Evolutionary conservation across 441 rosid genomes (phyloP), one percentile per base, ranked within the genome.

Genomic region (Capsella rubella): DNA sequence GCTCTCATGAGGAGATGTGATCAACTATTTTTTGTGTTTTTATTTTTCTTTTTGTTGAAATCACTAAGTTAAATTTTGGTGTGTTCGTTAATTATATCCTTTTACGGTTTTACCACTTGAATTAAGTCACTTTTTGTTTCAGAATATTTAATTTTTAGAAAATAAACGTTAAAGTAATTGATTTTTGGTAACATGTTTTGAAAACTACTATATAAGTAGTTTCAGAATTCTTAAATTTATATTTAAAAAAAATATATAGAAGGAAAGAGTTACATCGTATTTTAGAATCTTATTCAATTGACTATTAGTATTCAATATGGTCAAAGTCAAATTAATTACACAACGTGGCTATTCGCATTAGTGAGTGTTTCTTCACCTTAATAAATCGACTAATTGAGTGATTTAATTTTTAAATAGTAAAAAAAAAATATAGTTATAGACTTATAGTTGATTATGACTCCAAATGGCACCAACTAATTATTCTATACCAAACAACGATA

Each of bases 241-340:
- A n/a, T 21, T 21, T 16, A 0, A n/a, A 46, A 15, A 6, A 15
- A 15, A 7, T n/a, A 7, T n/a, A 45, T 9, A n/a, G 21, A 13
- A 43, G 15, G 49, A 9, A 37, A 39, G 11, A 3, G 10, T 37
- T 35, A 8, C 10, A 8, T 8, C 51, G 16, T 47, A 8, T 31
- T 31, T 21, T 7, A 46, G 18, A 7, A 31, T 31, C 39, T 47
- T 47, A 16, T 60, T 37, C 11, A 25, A 53, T 67, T 70, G 40
- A 35, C 11, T 7, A 58, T 37, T 39, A n/a, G 49, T 37, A 35
- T 50, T 50, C 69, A 7, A 6, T n/a, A 37, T 35, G 21, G 55
- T 61, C 62, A 62, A 71, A 32, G 64, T 72, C 64, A 53, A 53
- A 29, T 52, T 62, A 52, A 10, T 40, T 29, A 32, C 46, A 43